Percentiles rank a stretch among this genome's conserved stretches.
Evolutionary conservation across 495 filamentous ascomycete genomes (phyloP).

Genomic region (Xylona heveae): DNA sequence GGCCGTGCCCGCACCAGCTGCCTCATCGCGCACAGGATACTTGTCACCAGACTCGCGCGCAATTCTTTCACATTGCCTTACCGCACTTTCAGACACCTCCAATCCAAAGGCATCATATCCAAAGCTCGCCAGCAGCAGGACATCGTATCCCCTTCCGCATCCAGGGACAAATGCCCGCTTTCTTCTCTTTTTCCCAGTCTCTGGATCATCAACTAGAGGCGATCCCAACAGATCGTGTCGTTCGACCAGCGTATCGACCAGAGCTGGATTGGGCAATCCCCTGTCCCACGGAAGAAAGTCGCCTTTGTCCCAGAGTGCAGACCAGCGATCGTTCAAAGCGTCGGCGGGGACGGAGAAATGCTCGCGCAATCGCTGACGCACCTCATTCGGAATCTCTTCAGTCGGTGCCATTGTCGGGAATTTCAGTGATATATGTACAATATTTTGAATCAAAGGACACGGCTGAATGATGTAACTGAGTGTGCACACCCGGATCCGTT

Average conservation of each 20-base stretch:
- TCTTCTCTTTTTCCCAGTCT: slow-evolving; percentile 4
- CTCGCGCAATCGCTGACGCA: too few species aligned
- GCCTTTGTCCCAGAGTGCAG: slow-evolving; percentile 38
- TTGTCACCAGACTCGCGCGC: slow-evolving; percentile 8
- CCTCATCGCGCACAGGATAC: slow-evolving; percentile 25
- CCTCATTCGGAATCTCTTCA: too few species aligned
- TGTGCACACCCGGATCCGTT: too few species aligned
- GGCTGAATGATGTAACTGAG: too few species aligned
- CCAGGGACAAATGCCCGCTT: slow-evolving; percentile 27
- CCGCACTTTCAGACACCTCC: slow-evolving; percentile 36
- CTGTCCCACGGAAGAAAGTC: slow-evolving; percentile 48
- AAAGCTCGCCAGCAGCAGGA: slow-evolving; percentile 42
- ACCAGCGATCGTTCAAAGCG: slow-evolving; percentile 24
- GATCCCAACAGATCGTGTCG: slow-evolving; percentile 23
- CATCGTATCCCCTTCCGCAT: slow-evolving; percentile 59
- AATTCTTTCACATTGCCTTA: slow-evolving; percentile 25
- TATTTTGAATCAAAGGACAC: too few species aligned
- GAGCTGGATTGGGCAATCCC: slow-evolving; percentile 39
- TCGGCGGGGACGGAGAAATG: neutral
- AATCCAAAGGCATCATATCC: slow-evolving; percentile 59
- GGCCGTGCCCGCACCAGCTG: slow-evolving; percentile 27
- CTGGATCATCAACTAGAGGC: too few species aligned
- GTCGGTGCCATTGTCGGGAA: too few species aligned
- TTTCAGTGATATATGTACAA: too few species aligned
- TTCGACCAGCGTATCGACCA: slow-evolving; percentile 36